Conservation (phyloP, 2,329 filamentous ascomycete species). For the Claviceps cyperi region DNA sequence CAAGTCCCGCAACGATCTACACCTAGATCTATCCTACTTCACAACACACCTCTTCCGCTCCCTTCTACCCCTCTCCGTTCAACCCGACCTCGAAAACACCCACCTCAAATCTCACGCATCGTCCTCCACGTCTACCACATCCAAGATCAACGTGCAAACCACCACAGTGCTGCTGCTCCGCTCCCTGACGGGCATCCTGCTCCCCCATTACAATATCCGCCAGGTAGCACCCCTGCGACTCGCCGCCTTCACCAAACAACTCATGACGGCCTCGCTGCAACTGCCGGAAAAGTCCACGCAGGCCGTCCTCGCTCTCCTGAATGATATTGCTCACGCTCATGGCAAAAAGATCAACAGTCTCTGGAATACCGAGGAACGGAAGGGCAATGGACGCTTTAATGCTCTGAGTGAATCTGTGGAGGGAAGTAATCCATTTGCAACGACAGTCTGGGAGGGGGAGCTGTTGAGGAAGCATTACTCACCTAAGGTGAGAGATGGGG, state of each 20-base stretch:
- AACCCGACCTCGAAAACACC: conserved; percentile 75
- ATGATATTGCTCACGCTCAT: conserved; percentile 67
- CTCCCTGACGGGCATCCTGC: conserved; percentile 66
- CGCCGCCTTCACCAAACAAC: conserved; percentile 86
- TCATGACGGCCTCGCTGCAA: conserved; percentile 69
- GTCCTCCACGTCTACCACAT: conserved; percentile 25
- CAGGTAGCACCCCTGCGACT: conserved; percentile 68
- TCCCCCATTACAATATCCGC: conserved; percentile 59
- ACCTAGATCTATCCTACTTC: conserved; percentile 91
- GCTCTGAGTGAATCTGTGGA: conserved; percentile 60
- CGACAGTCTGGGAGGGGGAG: conserved; percentile 89
- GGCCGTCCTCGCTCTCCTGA: conserved; percentile 64
- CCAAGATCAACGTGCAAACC: conserved; percentile 84
- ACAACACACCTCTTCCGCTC: conserved; percentile 84
- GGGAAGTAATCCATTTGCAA: conserved; percentile 77
- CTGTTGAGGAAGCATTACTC: conserved; percentile 73
- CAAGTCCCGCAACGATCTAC: conserved; percentile 66
- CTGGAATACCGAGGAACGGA: conserved; percentile 89
- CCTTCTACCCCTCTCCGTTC: conserved; percentile 61
- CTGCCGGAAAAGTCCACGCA: conserved; percentile 79
- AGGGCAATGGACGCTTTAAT: conserved; percentile 79
- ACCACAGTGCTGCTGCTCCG: conserved; percentile 85
- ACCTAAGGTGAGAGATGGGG: conserved; percentile 67
- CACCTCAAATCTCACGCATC: conserved; percentile 21
- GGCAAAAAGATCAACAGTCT: conserved; percentile 68